These are phyloP conservation scores for Metschnikowia picachoensis DNA, from an alignment of 805 yeast genomes.

Conservation along the genomic window DNA sequence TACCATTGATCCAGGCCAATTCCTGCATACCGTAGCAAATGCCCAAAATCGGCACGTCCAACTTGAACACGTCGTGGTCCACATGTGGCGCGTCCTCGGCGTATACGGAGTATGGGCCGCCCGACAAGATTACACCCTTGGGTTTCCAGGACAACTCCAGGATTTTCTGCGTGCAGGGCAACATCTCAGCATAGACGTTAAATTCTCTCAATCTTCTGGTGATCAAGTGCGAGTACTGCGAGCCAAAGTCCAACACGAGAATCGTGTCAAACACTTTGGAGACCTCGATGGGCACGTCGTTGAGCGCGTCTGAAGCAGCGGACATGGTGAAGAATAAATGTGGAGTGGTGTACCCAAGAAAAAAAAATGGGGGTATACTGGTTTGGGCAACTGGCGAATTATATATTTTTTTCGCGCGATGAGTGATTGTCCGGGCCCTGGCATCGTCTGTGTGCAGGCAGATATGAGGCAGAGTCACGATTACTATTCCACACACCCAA, in stretches of 20 bases:
- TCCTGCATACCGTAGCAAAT: slow-evolving; percentile 99
- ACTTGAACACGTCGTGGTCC: slow-evolving; percentile 86
- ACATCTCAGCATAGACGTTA: slow-evolving; percentile 98
- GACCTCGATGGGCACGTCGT: slow-evolving; percentile 55
- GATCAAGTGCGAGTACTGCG: slow-evolving; percentile 95
- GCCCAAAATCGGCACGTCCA: slow-evolving; percentile 91
- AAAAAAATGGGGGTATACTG: not conserved
- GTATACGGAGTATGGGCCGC: slow-evolving; percentile 97
- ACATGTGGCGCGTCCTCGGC: slow-evolving; percentile 96
- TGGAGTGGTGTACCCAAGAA: slow-evolving; percentile 1
- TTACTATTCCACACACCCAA: too few relatives aligned
- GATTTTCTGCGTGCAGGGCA: slow-evolving; percentile 98
- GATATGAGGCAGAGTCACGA: too few relatives aligned
- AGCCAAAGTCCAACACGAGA: slow-evolving; percentile 94
- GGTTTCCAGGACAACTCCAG: slow-evolving; percentile 91
- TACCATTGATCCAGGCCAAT: slow-evolving; percentile 95
- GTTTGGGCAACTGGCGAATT: not conserved
- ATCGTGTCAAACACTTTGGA: slow-evolving; percentile 93
- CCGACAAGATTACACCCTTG: slow-evolving; percentile 92
- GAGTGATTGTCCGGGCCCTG: not conserved
- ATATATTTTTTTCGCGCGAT: not conserved
- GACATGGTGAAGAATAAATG: slow-evolving; percentile 4
- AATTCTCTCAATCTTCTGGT: slow-evolving; percentile 97
- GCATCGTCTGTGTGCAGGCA: too few relatives aligned
- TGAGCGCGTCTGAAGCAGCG: slow-evolving; percentile 11